These are phyloP conservation scores for Tetrapisispora pingtungensis DNA, from an alignment of 805 yeast genomes.

Conservation along the genomic window DNA sequence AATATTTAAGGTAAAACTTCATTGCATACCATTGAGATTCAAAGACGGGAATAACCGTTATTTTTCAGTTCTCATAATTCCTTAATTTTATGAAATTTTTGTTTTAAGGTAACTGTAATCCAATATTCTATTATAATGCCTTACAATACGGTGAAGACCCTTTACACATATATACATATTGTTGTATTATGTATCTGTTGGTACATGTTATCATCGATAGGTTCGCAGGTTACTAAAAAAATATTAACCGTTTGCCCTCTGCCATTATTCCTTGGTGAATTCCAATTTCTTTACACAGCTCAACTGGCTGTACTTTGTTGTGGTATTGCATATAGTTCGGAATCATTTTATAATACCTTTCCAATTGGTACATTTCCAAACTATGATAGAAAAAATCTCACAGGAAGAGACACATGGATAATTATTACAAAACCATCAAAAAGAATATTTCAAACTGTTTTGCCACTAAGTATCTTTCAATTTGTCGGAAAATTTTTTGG, in stretches of 20 bases:
- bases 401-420: conserved; percentile 1
- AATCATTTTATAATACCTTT: conserved; percentile 30
- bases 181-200: conserved; percentile 42
- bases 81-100: no score
- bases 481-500: conserved; percentile 55
- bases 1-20: no score
- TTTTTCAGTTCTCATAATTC: no score
- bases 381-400: conserved; percentile 6
- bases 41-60: no score
- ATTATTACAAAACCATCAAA: conserved; percentile 27
- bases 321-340: conserved; percentile 26
- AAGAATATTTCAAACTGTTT: conserved; percentile 37
- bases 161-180: conserved; percentile 19
- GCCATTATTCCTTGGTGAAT: conserved; percentile 56
- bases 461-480: conserved; percentile 60
- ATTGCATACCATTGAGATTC: no score
- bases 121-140: conserved; percentile 1
- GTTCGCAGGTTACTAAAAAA: conserved; percentile 53
- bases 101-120: not conserved
- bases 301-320: conserved; percentile 34
- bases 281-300: conserved; percentile 48
- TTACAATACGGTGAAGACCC: not conserved
- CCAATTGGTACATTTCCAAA: conserved; percentile 49
- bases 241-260: conserved; percentile 46
- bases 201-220: conserved; percentile 53